Evolutionary conservation across 164 flowering plant genomes (phyloP), one percentile per base, ranked within the genome.

Genomic region (Piper betle): DNA sequence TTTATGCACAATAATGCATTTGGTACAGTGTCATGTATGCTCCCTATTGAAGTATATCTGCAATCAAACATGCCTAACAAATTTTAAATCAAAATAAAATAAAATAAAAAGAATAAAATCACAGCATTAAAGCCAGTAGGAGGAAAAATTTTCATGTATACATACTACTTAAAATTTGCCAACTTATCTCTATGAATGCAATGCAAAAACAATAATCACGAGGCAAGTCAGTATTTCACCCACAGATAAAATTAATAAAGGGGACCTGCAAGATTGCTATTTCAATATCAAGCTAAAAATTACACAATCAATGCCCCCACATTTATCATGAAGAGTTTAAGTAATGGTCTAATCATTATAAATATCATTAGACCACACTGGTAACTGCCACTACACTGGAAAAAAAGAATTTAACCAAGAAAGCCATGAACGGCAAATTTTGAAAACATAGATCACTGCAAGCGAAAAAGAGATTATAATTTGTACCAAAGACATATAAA

Each of bases 1-100:
- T 62, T 69, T 18, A 66, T 69, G 69, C 68, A 57, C 70, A 94
- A 73, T 68, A 88, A 72, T 53, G 82, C 73, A 79, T 94, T 94
- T 52, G 99, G 99, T 63, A 85, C 89, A 9, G 97, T 94, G 69
- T 94, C 97, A 75, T 88, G 68, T 68, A 86, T 73, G 74, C 99
- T 94, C 63, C 99, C 97, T 55, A 94, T 88, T 46, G 99, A 94
- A 67, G 99, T 94, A 50, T 94, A 94, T 41, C 97, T 94, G 84
- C 46, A 64, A 55, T 57, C 8, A 17, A 4, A 64, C n/a, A n/a
- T n/a, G n/a, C n/a, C n/a, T n/a, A n/a, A n/a, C n/a, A n/a, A n/a
- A n/a, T n/a, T n/a, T n/a, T n/a, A n/a, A n/a, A n/a, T n/a, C n/a
- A n/a, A n/a, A n/a, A n/a, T n/a, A n/a, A n/a, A n/a, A n/a, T n/a